A percentile compares a stretch with the other conserved stretches of the same genome.
phyloP scores from a whole-genome alignment of 2,329 filamentous ascomycete species.

The Alternaria ventricosa region DNA sequence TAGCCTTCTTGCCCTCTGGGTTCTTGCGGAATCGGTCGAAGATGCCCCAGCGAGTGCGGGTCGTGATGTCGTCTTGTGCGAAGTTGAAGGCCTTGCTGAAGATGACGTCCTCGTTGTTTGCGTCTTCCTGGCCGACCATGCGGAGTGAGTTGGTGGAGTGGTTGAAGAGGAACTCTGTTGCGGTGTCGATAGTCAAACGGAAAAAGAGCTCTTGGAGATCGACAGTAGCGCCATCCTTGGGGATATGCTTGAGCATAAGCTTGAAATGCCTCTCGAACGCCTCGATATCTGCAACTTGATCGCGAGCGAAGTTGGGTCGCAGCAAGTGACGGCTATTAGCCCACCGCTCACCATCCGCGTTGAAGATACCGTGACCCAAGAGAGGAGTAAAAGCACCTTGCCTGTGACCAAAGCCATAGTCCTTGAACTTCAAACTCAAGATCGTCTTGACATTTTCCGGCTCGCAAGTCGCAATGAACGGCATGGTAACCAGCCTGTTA shows the following conservation, averaged over 20 bases:
- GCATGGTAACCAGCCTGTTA: conserved; percentile 36
- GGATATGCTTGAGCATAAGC: conserved; percentile 65
- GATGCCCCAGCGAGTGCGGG: conserved; percentile 46
- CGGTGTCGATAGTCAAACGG: conserved; percentile 58
- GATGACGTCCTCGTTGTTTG: conserved; percentile 42
- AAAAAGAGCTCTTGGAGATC: conserved; percentile 55
- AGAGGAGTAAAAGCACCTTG: conserved; percentile 48
- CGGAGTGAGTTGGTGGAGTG: conserved; percentile 49
- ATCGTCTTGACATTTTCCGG: conserved; percentile 58
- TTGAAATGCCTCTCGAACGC: conserved; percentile 68
- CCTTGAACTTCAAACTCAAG: conserved; percentile 55
- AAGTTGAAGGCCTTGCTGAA: conserved; percentile 54
- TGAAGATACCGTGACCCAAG: conserved; percentile 56
- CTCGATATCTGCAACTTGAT: conserved; percentile 60
- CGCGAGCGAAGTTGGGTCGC: conserved; percentile 60
- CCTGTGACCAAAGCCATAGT: conserved; percentile 52
- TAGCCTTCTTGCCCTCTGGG: conserved; percentile 47
- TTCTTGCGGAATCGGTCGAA: conserved; percentile 45
- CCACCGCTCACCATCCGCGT: conserved; percentile 53
- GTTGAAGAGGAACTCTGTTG: conserved; percentile 58
- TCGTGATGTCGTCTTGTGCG: conserved; percentile 48
- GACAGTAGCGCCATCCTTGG: conserved; percentile 56
- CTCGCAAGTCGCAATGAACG: conserved; percentile 52
- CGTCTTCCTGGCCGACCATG: conserved; percentile 37
- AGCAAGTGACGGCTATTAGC: conserved; percentile 55